These are phyloP conservation scores for Dothistroma septosporum DNA, from an alignment of 2,329 filamentous ascomycete species.

Conservation along the genomic window DNA sequence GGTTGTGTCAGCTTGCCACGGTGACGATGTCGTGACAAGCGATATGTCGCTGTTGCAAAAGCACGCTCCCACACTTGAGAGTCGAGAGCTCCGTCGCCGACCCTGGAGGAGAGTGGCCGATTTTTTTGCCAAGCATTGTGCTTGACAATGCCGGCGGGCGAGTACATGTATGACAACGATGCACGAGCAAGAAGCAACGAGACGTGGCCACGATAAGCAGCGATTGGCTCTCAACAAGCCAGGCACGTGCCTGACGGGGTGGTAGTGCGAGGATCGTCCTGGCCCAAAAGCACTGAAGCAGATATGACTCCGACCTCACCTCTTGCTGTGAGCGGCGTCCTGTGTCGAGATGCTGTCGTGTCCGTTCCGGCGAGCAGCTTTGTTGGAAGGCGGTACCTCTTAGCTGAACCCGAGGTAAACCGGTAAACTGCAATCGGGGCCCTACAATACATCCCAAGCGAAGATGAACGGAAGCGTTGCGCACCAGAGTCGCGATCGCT, in stretches of 20 bases:
- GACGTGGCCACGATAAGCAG: not conserved
- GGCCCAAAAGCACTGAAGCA: not conserved
- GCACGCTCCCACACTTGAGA: not conserved
- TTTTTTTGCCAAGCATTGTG: not conserved
- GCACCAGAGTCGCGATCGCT: not conserved
- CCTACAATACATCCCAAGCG: not conserved
- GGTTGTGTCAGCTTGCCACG: constrained; percentile 18
- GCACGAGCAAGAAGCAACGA: not conserved
- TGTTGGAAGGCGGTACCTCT: not conserved
- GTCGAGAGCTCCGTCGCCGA: not conserved
- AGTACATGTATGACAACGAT: not conserved
- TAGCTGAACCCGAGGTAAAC: too few relatives aligned
- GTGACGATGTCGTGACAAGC: not conserved
- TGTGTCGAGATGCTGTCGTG: not conserved
- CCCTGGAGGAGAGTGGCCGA: not conserved
- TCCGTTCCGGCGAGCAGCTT: not conserved
- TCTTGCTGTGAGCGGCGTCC: not conserved
- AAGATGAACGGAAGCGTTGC: constrained; percentile 5
- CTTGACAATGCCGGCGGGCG: not conserved
- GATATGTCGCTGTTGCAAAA: not conserved
- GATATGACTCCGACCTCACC: not conserved
- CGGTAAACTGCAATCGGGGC: not conserved
- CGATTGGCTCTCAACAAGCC: not conserved
- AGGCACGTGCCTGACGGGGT: not conserved
- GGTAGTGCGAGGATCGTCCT: constrained; percentile 1